A percentile compares a stretch with the other conserved stretches of the same genome.
Conservation (phyloP, 2,329 filamentous ascomycete genomes). For the Paracamarosporium sp. region DNA sequence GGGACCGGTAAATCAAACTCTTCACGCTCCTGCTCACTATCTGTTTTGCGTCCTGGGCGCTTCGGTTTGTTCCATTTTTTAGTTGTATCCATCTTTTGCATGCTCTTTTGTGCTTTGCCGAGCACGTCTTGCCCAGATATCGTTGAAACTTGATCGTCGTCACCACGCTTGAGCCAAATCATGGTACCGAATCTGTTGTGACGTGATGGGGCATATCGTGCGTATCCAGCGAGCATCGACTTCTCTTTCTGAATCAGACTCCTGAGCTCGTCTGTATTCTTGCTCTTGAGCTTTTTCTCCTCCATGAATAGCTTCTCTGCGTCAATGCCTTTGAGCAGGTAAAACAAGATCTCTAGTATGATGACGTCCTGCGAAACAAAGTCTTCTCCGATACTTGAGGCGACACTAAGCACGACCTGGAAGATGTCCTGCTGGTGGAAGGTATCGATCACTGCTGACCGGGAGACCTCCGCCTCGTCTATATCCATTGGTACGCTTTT, state of each 20-base stretch:
- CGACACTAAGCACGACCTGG: constrained; percentile 80
- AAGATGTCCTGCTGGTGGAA: constrained; percentile 93
- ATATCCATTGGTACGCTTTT: constrained; percentile 77
- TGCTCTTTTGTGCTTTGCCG: constrained; percentile 71
- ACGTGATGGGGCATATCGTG: constrained; percentile 79
- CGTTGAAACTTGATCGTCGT: constrained; percentile 77
- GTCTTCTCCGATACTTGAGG: constrained; percentile 92
- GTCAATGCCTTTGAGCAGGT: constrained; percentile 89
- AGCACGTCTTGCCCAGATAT: constrained; percentile 89
- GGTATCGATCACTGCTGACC: constrained; percentile 85
- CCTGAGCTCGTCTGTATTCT: constrained; percentile 75
- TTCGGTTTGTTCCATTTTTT: constrained; percentile 90
- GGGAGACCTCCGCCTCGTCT: constrained; percentile 88
- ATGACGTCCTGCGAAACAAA: constrained; percentile 88
- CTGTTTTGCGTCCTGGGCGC: constrained; percentile 50
- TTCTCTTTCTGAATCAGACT: constrained; percentile 81
- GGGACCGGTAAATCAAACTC: constrained; percentile 78
- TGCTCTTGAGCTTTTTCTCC: constrained; percentile 72
- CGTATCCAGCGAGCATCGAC: constrained; percentile 79
- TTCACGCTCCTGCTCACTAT: constrained; percentile 46
- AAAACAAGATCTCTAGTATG: constrained; percentile 91
- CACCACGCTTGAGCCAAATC: constrained; percentile 91
- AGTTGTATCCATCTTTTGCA: constrained; percentile 86
- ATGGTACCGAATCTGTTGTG: constrained; percentile 97
- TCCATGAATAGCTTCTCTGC: constrained; percentile 85